Evolutionary conservation across 2,329 filamentous ascomycete genomes (phyloP), one percentile per base, ranked within the genome.

Genomic region (Monosporascus cannonballus): DNA sequence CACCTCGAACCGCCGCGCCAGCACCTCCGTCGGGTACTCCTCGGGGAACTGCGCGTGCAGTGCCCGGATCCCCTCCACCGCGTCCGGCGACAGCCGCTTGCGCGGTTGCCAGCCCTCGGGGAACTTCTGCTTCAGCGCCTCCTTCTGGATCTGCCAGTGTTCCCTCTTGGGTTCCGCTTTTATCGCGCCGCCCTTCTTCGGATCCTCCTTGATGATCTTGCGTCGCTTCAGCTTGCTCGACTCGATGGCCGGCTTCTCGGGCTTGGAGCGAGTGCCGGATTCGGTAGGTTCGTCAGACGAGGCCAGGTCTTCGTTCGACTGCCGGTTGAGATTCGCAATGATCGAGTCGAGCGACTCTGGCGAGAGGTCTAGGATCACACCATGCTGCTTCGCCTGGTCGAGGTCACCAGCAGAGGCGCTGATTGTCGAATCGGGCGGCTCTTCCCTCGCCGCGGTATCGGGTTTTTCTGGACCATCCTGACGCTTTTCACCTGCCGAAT

Each of bases 61-160:
- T 20, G 89, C 86, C 42, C 91, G 85, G 61, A 99, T 96, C 42
- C 91, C 92, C n/a, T 89, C 86, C 34, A 96, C 76, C 1, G 92
- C 90, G 69, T 97, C 93, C 0, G 94, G 94, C 0, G 94, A 97
- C 9, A 99, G 79, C 54, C 86, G 86, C 70, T 96, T 96, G 48
- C 81, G 80, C 30, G 94, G 93, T 27, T 79, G 78, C 92, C 93
- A 99, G 9, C 86, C 84, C 7, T 86, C 81, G 2, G 83, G 83
- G 59, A 96, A 94, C 65, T 97, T 99, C 55, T 81, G 71, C 61
- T 85, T 81, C 37, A 95, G 71, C 0, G 84, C 87, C 2, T 73
- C 74, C 67, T 96, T 96, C 59, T 96, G 87, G 15, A 81, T 68
- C 66, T 82, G 78, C 94, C 94, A 97, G 3, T 64, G 54, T 57